phyloP scores from a whole-genome alignment of 441 rosid genomes.

The Flueggea neowawraea region DNA sequence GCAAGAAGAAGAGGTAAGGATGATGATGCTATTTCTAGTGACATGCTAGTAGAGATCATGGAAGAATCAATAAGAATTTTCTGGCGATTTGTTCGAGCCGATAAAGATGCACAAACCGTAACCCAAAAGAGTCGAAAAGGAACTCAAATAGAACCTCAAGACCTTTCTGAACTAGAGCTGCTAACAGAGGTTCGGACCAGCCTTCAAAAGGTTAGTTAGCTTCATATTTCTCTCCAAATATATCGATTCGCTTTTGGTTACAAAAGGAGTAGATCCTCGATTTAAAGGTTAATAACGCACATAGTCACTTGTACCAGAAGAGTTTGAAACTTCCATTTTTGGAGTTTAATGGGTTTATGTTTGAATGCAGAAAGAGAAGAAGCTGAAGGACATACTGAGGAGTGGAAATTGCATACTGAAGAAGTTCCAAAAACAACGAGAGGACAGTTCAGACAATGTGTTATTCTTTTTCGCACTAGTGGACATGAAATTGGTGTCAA shows the following conservation, averaged over 20 bases:
- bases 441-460: conserved; percentile 58
- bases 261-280: not conserved
- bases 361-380: conserved; percentile 75
- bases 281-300: too few species aligned
- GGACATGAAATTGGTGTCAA: conserved; percentile 79
- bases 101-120: conserved; percentile 44
- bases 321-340: not conserved
- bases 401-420: conserved; percentile 73
- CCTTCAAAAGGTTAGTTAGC: conserved; percentile 56
- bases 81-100: conserved; percentile 79
- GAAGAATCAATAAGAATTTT: conserved; percentile 86
- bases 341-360: not conserved
- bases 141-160: conserved; percentile 57
- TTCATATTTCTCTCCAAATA: not conserved
- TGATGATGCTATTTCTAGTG: conserved; percentile 47
- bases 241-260: not conserved
- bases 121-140: conserved; percentile 39
- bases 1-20: conserved; percentile 38
- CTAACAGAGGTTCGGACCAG: conserved; percentile 42
- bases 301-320: too few species aligned
- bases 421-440: conserved; percentile 45
- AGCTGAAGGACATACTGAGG: conserved; percentile 59
- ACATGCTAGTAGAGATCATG: conserved; percentile 67
- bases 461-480: conserved; percentile 81
- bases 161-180: conserved; percentile 44